phyloP scores from a whole-genome alignment of 2,329 filamentous ascomycete genomes.

The Colletotrichum ledebouriae region DNA sequence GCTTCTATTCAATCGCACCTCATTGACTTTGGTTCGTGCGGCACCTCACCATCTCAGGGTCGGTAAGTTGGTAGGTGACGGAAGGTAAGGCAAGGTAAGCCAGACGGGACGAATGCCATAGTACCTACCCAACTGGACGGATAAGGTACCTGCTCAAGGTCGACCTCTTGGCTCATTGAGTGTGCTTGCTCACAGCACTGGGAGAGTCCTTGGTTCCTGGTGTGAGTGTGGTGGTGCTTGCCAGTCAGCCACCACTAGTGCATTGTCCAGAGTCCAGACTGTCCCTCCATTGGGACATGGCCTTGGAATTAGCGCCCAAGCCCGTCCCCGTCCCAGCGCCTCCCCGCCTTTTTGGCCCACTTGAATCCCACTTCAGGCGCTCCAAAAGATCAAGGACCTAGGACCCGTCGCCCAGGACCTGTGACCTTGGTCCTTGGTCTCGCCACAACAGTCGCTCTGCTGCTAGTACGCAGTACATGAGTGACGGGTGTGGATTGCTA shows the following conservation, averaged over 20 bases:
- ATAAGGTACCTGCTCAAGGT: not conserved
- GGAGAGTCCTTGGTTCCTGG: too few relatives aligned
- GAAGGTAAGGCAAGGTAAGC: too few relatives aligned
- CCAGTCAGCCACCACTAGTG: not conserved
- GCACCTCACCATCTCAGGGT: too few relatives aligned
- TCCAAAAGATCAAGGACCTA: conserved; percentile 20
- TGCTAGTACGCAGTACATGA: not conserved
- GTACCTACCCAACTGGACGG: not conserved
- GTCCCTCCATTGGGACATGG: conserved; percentile 31
- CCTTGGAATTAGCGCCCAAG: conserved; percentile 42
- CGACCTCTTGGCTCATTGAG: not conserved
- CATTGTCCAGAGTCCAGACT: not conserved
- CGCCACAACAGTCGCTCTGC: conserved; percentile 13
- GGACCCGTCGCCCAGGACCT: conserved; percentile 12
- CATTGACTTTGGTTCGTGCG: conserved; percentile 21
- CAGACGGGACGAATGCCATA: not conserved
- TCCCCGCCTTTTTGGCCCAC: conserved; percentile 38
- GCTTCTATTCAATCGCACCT: not conserved
- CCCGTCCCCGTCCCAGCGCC: conserved; percentile 35
- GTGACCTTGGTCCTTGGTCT: conserved; percentile 30
- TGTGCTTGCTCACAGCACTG: not conserved
- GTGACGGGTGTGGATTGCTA: conserved; percentile 14
- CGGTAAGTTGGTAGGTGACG: too few relatives aligned
- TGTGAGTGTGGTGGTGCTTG: not conserved
- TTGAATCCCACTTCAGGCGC: conserved; percentile 33